Base-by-base conservation (phyloP, 495 filamentous ascomycete species). In the Viridothelium virens region DNA sequence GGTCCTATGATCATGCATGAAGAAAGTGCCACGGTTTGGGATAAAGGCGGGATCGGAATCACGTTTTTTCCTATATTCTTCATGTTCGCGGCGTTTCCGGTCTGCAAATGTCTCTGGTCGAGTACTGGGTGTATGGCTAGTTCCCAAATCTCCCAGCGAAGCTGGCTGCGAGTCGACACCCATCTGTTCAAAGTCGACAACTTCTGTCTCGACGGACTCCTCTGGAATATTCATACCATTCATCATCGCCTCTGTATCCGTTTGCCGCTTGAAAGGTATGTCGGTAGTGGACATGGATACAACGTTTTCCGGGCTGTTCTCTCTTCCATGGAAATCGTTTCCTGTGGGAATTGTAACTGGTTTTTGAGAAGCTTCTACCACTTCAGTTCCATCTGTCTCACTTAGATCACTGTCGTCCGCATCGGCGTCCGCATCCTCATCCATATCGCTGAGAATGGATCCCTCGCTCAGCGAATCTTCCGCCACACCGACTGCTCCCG, bases 11-110 rank as follows among this genome's bases (percentile, higher is more conserved):
- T 98, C 94, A 76, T 98, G 94, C 81, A 97, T 87, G 80, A 97
- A 98, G 81, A 98, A 98, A 63, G 87, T 88, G 34, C 94, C 94
- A 62, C 95, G 84, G 71, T 95, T 97, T 63, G 94, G 94, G 41
- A 97, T 92, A 76, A 96, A 96, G 38, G 93, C 87, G 53, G 94
- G 94, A 78, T 97, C 91, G 67, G 89, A 87, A 72, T 93, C 92
- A 68, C 90, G 84, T 74, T 89, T 88, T 78, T 90, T 90, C 74
- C 86, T 85, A 76, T 92, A 91, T 71, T 96, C 91, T 53, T 97
- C 93, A 71, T 96, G 89, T 70, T 96, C 93, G 63, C 88, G 86
- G 63, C 90, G 86, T 77, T 88, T 86, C 65, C 82, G 81, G 59
- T 94, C 89, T 64, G 83, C 82, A 46, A 83, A 75, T 18, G 80